phyloP scores from a whole-genome alignment of 129 eudicot genomes.

The Arctium minus region DNA sequence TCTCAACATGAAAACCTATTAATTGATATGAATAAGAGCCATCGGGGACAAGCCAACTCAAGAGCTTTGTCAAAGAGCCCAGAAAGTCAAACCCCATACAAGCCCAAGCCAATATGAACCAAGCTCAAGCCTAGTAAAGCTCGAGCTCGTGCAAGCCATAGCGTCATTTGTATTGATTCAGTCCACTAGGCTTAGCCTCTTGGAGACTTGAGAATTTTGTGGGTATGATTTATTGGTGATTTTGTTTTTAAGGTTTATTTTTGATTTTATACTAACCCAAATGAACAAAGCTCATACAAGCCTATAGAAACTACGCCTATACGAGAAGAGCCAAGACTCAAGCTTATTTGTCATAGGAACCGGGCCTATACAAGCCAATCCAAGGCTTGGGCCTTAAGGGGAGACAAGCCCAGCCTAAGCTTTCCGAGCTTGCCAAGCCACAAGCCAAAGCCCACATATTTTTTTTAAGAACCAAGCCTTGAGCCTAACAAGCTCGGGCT shows the following conservation, averaged over 20 bases:
- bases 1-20: background rate
- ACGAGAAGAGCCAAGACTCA: background rate
- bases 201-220: background rate
- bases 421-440: background rate
- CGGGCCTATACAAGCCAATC: too few species aligned
- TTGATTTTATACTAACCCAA: background rate
- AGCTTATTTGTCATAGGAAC: background rate
- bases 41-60: background rate
- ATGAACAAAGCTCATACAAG: conserved; percentile 6
- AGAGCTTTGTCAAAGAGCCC: background rate
- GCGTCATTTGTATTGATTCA: background rate
- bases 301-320: background rate
- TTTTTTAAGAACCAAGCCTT: too few species aligned
- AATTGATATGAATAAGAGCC: too few species aligned
- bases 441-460: conserved; percentile 4
- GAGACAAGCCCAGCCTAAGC: background rate
- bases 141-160: background rate
- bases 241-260: background rate
- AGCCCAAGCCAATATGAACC: background rate
- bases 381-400: too few species aligned
- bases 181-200: background rate
- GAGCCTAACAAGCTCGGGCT: too few species aligned
- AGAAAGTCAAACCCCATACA: background rate
- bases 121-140: background rate
- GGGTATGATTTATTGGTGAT: background rate